Conservation (phyloP, 202 grass and related monocot genomes). For the Bolboschoenoplectus hybrid region DNA sequence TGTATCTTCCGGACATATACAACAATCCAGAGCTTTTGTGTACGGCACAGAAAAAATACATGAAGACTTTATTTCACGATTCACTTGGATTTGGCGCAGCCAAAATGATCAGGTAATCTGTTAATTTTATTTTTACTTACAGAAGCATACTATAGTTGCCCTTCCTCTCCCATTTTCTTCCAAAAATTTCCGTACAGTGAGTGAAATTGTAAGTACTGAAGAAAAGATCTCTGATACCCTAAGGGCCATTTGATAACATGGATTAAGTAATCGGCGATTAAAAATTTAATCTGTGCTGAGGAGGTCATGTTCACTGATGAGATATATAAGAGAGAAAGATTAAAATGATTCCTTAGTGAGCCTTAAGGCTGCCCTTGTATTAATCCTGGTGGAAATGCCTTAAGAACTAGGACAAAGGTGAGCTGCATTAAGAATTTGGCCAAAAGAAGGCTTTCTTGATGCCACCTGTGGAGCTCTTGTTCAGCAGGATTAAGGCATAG, state of each 20-base stretch:
- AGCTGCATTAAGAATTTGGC: neutral
- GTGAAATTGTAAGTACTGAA: neutral
- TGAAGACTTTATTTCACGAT: conserved; percentile 77
- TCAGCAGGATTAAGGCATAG: neutral
- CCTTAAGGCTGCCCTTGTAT: neutral
- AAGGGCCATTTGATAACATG: neutral
- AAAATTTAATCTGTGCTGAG: neutral
- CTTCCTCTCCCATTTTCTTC: neutral
- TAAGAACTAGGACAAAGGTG: neutral
- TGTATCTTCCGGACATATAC: conserved; percentile 69
- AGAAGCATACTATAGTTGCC: neutral
- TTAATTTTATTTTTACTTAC: neutral
- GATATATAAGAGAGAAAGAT: neutral
- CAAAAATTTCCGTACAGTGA: neutral
- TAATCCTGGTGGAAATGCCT: neutral
- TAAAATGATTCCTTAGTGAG: neutral
- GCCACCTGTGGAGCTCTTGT: neutral
- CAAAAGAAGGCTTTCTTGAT: neutral
- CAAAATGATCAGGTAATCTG: conserved; percentile 93
- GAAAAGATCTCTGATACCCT: neutral
- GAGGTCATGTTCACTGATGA: neutral
- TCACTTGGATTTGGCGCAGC: conserved; percentile 93
- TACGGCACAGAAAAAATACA: conserved; percentile 75
- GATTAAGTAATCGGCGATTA: neutral
- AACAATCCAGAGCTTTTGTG: conserved; percentile 57